phyloP scores from a whole-genome alignment of 495 filamentous ascomycete species.

The Hypoxylon cercidicola region DNA sequence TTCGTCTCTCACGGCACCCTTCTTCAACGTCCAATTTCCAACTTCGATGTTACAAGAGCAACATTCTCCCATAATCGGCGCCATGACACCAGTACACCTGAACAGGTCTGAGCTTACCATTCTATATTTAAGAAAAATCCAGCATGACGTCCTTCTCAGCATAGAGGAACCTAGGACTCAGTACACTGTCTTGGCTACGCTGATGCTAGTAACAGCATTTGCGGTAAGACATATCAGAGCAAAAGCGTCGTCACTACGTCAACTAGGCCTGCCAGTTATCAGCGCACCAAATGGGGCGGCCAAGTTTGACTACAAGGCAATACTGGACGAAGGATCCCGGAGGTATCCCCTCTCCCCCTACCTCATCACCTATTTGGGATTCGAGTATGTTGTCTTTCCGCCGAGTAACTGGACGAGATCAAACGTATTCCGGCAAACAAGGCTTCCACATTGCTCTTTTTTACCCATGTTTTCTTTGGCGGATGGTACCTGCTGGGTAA shows the following conservation, averaged over 20 bases:
- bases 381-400: constrained; percentile 11
- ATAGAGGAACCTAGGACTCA: not conserved
- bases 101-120: not conserved
- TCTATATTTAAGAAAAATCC: not conserved
- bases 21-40: not conserved
- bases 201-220: not conserved
- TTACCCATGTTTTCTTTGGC: not conserved
- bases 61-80: not conserved
- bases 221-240: not conserved
- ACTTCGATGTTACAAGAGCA: not conserved
- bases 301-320: constrained; percentile 2
- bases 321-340: constrained; percentile 1
- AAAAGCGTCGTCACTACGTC: not conserved
- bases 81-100: not conserved
- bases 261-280: constrained; percentile 4
- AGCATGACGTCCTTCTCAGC: not conserved
- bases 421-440: not conserved
- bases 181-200: not conserved
- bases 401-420: not conserved
- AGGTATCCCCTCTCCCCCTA: constrained; percentile 1
- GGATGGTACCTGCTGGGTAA: not conserved
- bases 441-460: not conserved
- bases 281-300: not conserved
- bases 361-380: constrained; percentile 1
- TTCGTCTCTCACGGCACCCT: too few species aligned